A percentile compares a stretch with the other conserved stretches of the same genome.
phyloP scores from a whole-genome alignment of 768 basidiomycete genomes.

The Macrolepiota fuliginosa region DNA sequence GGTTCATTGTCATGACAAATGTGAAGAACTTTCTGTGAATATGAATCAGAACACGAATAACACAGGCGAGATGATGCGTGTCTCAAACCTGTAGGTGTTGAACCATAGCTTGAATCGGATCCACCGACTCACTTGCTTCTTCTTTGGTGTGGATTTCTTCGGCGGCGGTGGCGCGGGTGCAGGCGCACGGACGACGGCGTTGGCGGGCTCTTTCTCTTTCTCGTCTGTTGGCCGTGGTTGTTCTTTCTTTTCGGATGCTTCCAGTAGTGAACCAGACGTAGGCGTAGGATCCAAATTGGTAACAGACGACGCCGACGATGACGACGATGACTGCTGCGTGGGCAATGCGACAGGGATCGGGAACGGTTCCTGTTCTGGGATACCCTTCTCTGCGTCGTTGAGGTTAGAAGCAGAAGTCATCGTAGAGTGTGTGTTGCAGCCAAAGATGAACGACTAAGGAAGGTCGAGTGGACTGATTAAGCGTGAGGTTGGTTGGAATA shows the following conservation, averaged over 20 bases:
- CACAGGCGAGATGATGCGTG: background rate
- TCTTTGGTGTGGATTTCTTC: constrained; percentile 9
- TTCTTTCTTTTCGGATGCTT: background rate
- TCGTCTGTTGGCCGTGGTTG: background rate
- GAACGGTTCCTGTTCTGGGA: constrained; percentile 25
- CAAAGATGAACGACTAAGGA: background rate
- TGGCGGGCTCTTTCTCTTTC: constrained; percentile 1
- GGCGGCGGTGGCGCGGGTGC: background rate
- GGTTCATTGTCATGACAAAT: constrained; percentile 56
- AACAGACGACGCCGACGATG: constrained; percentile 13
- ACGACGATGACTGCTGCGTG: constrained; percentile 13
- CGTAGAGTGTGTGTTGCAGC: constrained; percentile 2
- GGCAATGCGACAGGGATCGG: constrained; percentile 21
- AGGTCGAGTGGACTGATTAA: constrained; percentile 2
- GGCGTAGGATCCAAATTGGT: constrained; percentile 8
- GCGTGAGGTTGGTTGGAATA: constrained; percentile 13
- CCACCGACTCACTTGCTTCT: constrained; percentile 47
- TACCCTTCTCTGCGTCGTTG: constrained; percentile 38
- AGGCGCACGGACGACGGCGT: background rate
- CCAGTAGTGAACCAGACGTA: background rate
- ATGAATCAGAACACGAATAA: background rate
- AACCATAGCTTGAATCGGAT: constrained; percentile 71
- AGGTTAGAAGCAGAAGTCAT: constrained; percentile 21
- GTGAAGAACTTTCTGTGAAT: constrained; percentile 67
- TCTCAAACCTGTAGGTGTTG: constrained; percentile 67